phyloP scores from a whole-genome alignment of 2,329 filamentous ascomycete species.

The Colletotrichum viniferum region DNA sequence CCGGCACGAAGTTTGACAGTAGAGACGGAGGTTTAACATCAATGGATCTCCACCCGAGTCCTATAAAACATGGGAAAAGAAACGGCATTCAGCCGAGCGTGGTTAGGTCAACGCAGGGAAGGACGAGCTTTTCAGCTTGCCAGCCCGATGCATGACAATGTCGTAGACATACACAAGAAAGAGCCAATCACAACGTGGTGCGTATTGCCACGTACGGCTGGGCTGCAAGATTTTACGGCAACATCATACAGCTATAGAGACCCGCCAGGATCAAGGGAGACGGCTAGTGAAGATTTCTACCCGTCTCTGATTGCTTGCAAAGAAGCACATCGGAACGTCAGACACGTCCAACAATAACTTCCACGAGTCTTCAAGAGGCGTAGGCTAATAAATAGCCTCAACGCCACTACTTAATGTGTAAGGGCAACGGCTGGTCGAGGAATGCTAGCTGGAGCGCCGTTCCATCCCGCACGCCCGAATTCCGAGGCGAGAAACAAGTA shows the following conservation, averaged over 20 bases:
- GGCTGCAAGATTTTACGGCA: neutral
- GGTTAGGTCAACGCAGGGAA: neutral
- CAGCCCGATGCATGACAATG: neutral
- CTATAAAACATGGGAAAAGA: slow-evolving; percentile 6
- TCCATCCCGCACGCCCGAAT: neutral
- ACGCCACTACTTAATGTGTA: neutral
- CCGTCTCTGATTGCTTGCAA: neutral
- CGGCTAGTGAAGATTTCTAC: neutral
- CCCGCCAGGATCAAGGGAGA: slow-evolving; percentile 3
- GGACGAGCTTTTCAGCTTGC: neutral
- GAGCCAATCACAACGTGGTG: neutral
- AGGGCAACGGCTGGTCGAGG: slow-evolving; percentile 5
- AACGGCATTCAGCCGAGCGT: neutral
- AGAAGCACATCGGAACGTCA: neutral
- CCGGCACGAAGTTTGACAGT: neutral
- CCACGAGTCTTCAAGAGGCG: neutral
- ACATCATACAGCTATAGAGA: neutral
- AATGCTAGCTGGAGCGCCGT: neutral
- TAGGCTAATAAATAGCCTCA: neutral
- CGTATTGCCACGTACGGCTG: neutral
- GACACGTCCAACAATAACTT: neutral
- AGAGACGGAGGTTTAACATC: neutral
- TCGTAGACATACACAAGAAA: slow-evolving; percentile 13
- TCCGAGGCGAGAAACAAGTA: neutral
- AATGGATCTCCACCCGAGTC: neutral